Evolutionary conservation across 176 grass and related monocot genomes (phyloP).

Genomic region (Tillandsia fasciculata): DNA sequence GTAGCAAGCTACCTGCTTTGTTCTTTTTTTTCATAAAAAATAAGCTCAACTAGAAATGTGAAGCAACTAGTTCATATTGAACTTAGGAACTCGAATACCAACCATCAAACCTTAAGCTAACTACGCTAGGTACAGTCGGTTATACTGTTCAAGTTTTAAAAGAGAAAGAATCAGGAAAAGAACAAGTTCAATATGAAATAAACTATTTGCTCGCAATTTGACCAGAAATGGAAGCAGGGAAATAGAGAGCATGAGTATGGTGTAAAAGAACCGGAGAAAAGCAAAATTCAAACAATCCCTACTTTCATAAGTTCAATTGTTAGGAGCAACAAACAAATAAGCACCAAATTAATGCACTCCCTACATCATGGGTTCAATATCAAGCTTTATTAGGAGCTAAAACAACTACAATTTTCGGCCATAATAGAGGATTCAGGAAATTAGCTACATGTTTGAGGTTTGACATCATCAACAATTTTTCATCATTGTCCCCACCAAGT

Average conservation of each 20-base stretch:
- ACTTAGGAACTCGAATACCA: too few relatives aligned
- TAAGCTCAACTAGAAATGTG: too few relatives aligned
- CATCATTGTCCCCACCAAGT: background rate
- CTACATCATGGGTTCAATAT: background rate
- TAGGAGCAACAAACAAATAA: background rate
- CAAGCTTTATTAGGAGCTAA: background rate
- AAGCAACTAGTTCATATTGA: too few relatives aligned
- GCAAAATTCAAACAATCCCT: constrained; percentile 1
- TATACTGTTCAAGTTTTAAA: too few relatives aligned
- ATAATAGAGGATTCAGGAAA: background rate
- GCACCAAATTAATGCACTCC: background rate
- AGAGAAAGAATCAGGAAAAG: too few relatives aligned
- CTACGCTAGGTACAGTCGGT: too few relatives aligned
- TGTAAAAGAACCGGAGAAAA: background rate
- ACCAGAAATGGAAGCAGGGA: background rate
- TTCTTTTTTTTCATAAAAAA: too few relatives aligned
- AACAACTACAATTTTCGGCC: background rate
- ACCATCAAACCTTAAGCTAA: too few relatives aligned
- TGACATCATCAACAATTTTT: background rate
- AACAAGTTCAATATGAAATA: too few relatives aligned
- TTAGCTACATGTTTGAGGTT: background rate
- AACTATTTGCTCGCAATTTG: background rate
- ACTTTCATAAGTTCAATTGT: background rate
- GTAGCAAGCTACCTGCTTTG: too few relatives aligned
- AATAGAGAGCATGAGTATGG: background rate